phyloP scores from a whole-genome alignment of 2,329 filamentous ascomycete species.

The Neobulgaria alba region DNA sequence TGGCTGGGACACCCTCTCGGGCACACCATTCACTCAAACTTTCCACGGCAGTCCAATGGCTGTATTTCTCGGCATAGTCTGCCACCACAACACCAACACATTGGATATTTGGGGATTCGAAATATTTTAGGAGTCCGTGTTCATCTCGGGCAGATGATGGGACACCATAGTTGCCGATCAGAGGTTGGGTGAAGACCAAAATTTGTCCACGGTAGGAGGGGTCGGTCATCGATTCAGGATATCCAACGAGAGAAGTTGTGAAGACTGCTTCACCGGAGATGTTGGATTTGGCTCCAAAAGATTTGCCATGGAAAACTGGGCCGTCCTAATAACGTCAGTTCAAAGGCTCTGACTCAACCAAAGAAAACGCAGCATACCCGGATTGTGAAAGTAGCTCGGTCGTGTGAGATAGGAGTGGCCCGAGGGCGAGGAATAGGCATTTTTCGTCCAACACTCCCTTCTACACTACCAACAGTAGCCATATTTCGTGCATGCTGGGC shows the following conservation, averaged over 20 bases:
- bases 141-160: slow-evolving; percentile 78
- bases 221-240: slow-evolving; percentile 90
- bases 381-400: slow-evolving; percentile 90
- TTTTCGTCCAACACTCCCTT: slow-evolving; percentile 60
- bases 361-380: slow-evolving; percentile 45
- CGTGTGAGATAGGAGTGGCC: slow-evolving; percentile 60
- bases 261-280: slow-evolving; percentile 98
- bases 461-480: slow-evolving; percentile 53
- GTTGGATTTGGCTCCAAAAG: slow-evolving; percentile 93
- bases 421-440: slow-evolving; percentile 51
- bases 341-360: slow-evolving; percentile 4
- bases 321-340: slow-evolving; percentile 60
- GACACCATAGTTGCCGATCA: slow-evolving; percentile 98
- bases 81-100: slow-evolving; percentile 92
- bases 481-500: slow-evolving; percentile 41
- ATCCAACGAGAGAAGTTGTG: slow-evolving; percentile 94
- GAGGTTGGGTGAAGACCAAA: slow-evolving; percentile 92
- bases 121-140: slow-evolving; percentile 90
- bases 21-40: slow-evolving; percentile 90
- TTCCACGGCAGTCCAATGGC: slow-evolving; percentile 98
- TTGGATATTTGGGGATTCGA: slow-evolving; percentile 96
- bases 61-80: slow-evolving; percentile 88
- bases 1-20: slow-evolving; percentile 89
- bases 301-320: slow-evolving; percentile 91
- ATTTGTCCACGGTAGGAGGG: slow-evolving; percentile 91